Evolutionary conservation across 1,284 basidiomycete species (phyloP).

Genomic region (Cryptococcus sp.): DNA sequence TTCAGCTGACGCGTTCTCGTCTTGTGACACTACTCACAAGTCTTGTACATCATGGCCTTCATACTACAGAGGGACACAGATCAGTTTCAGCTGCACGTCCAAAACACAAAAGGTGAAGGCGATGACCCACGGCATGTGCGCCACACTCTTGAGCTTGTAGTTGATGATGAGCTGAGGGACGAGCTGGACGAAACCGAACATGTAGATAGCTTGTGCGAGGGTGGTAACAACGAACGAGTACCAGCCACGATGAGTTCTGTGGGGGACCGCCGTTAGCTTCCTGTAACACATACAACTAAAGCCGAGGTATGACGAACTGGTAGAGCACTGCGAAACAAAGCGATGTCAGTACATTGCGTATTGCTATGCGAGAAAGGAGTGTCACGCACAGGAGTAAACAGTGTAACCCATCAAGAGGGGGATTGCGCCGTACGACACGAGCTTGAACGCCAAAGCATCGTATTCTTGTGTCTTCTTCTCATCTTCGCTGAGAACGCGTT

Average conservation of each 20-base stretch:
- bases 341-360: not conserved
- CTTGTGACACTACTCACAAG: constrained; percentile 54
- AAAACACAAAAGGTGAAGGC: not conserved
- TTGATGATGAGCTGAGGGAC: constrained; percentile 87
- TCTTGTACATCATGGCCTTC: constrained; percentile 97
- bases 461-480: constrained; percentile 98
- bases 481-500: constrained; percentile 88
- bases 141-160: constrained; percentile 82
- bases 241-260: constrained; percentile 80
- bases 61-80: constrained; percentile 55
- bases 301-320: constrained; percentile 50
- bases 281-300: not conserved
- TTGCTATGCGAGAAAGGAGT: not conserved
- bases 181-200: constrained; percentile 96
- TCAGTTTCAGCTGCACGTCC: constrained; percentile 5
- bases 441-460: constrained; percentile 57
- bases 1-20: too few species aligned
- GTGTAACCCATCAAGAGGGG: constrained; percentile 85
- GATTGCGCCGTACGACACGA: constrained; percentile 83
- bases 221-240: constrained; percentile 88
- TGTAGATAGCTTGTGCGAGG: constrained; percentile 57
- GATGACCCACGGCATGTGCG: constrained; percentile 46
- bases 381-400: constrained; percentile 67
- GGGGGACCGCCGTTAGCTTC: constrained; percentile 9
- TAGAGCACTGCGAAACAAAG: constrained; percentile 61